Percentiles rank a stretch among this genome's conserved stretches.
Conservation (phyloP, 2,329 filamentous ascomycete species). For the Aspergillus sp. region DNA sequence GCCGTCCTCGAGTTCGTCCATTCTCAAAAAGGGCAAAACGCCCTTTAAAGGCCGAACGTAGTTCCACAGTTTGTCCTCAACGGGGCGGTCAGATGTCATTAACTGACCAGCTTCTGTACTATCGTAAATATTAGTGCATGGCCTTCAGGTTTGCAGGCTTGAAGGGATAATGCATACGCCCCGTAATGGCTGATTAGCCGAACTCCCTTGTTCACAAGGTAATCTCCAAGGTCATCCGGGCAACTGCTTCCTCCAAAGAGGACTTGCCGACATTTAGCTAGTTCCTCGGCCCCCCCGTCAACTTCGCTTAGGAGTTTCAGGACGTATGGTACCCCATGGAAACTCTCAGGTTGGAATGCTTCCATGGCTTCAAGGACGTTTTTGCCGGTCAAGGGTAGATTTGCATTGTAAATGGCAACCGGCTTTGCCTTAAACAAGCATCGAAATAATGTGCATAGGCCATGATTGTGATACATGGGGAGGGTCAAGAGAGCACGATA, state of each 20-base stretch:
- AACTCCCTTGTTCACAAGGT: conserved; percentile 53
- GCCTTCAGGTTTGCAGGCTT: no score
- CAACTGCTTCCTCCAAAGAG: conserved; percentile 58
- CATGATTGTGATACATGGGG: conserved; percentile 60
- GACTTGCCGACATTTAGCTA: conserved; percentile 52
- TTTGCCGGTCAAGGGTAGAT: conserved; percentile 54
- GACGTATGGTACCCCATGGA: conserved; percentile 64
- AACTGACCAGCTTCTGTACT: conserved; percentile 60
- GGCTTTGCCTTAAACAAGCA: conserved; percentile 52
- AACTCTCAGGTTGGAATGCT: conserved; percentile 28
- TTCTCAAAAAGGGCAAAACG: conserved; percentile 44
- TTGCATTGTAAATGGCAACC: conserved; percentile 55
- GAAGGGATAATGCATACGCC: conserved; percentile 26
- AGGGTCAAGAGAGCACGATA: conserved; percentile 54
- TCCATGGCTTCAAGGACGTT: conserved; percentile 40
- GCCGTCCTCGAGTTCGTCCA: conserved; percentile 36
- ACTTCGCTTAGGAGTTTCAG: conserved; percentile 63
- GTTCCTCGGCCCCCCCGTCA: conserved; percentile 50
- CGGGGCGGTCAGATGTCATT: conserved; percentile 58
- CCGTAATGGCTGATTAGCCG: conserved; percentile 44
- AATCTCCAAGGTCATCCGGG: conserved; percentile 59
- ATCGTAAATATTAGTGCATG: neutral
- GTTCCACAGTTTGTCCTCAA: conserved; percentile 59
- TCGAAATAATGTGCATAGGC: conserved; percentile 54
- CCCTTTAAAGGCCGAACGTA: conserved; percentile 51